Evolutionary conservation across 2,329 filamentous ascomycete genomes (phyloP).

Genomic region (Fusarium nisikadoi): DNA sequence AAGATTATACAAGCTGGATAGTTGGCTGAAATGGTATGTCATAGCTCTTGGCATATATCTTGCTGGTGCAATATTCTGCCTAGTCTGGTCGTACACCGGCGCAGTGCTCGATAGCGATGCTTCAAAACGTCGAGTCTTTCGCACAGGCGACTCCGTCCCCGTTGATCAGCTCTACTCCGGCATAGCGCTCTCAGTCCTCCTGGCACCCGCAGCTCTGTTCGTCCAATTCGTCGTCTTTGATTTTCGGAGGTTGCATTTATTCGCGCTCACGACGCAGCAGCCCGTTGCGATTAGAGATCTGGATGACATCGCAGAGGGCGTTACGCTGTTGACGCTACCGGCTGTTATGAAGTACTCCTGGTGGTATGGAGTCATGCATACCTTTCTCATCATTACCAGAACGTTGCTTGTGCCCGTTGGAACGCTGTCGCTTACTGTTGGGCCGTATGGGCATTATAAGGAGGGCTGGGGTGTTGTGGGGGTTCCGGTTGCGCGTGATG

Average conservation of each 20-base stretch:
- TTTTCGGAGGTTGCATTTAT: constrained; percentile 34
- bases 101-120: constrained; percentile 26
- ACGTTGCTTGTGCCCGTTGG: constrained; percentile 32
- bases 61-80: background rate
- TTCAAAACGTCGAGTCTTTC: constrained; percentile 36
- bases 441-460: constrained; percentile 19
- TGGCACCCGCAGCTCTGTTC: constrained; percentile 20
- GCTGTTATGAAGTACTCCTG: constrained; percentile 34
- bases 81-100: constrained; percentile 35
- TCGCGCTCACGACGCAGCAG: constrained; percentile 23
- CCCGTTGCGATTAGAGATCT: constrained; percentile 27
- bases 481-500: constrained; percentile 19
- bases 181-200: constrained; percentile 25
- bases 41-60: constrained; percentile 25
- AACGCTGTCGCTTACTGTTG: constrained; percentile 29
- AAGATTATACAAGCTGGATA: constrained; percentile 29
- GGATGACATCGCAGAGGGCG: constrained; percentile 32
- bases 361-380: constrained; percentile 40
- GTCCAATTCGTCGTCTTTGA: constrained; percentile 35
- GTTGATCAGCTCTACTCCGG: constrained; percentile 37
- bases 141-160: constrained; percentile 3
- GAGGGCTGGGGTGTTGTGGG: constrained; percentile 28
- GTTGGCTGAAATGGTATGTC: constrained; percentile 29
- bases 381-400: constrained; percentile 21
- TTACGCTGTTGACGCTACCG: constrained; percentile 24